These are phyloP conservation scores for Taphrina deformans DNA, from an alignment of 1,139 yeast genomes.

Conservation along the genomic window DNA sequence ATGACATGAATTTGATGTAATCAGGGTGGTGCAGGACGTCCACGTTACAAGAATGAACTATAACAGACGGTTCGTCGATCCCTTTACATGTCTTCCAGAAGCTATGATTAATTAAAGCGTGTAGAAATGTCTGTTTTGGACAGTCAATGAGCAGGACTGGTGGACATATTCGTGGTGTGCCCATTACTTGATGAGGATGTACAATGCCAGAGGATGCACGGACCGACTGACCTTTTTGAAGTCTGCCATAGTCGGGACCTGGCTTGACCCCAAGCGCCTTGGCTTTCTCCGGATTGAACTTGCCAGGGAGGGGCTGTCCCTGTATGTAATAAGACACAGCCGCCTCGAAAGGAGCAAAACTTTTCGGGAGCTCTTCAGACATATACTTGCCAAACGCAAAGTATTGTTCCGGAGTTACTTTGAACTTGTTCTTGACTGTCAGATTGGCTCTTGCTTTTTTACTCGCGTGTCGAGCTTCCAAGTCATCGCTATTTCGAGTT, in stretches of 20 bases:
- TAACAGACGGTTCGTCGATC: slow-evolving; percentile 41
- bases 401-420: background rate
- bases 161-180: slow-evolving; percentile 58
- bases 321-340: slow-evolving; percentile 62
- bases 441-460: background rate
- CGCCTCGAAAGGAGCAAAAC: slow-evolving; percentile 6
- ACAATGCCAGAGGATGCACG: slow-evolving; percentile 61
- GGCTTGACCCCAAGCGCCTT: slow-evolving; percentile 65
- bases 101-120: slow-evolving; percentile 35
- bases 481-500: background rate
- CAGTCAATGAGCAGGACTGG: slow-evolving; percentile 72
- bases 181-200: slow-evolving; percentile 71
- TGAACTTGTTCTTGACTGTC: background rate
- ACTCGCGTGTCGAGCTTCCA: background rate
- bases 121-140: slow-evolving; percentile 59
- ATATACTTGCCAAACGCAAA: slow-evolving; percentile 1
- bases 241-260: slow-evolving; percentile 49
- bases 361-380: slow-evolving; percentile 1
- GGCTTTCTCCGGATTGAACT: slow-evolving; percentile 68
- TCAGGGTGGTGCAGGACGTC: slow-evolving; percentile 25
- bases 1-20: slow-evolving; percentile 31
- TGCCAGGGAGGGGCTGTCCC: slow-evolving; percentile 72
- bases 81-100: slow-evolving; percentile 38
- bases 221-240: slow-evolving; percentile 48
- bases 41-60: slow-evolving; percentile 42